Evolutionary conservation across 2,329 filamentous ascomycete genomes (phyloP).

Genomic region (Emergomyces pasteurianus): DNA sequence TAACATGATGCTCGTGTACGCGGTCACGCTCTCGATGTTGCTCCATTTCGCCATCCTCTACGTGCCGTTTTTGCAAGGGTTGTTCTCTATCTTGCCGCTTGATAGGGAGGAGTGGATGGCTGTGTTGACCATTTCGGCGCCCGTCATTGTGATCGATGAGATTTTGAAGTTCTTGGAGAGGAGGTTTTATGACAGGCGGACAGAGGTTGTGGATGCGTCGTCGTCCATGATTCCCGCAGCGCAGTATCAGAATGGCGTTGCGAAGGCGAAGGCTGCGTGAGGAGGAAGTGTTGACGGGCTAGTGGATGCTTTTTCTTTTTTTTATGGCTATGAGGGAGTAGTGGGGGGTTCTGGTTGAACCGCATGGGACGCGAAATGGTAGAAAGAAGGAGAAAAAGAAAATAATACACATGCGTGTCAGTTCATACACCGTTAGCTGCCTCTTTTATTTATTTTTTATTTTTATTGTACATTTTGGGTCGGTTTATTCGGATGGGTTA

Average conservation of each 20-base stretch:
- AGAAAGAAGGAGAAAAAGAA: neutral
- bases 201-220: neutral
- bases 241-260: neutral
- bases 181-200: neutral
- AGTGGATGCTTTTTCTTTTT: neutral
- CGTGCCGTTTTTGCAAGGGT: conserved; percentile 69
- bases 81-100: conserved; percentile 86
- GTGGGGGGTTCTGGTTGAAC: no score
- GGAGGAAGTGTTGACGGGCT: neutral
- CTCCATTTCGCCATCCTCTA: conserved; percentile 93
- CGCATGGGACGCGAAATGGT: neutral
- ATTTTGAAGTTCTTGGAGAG: neutral
- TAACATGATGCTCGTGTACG: conserved; percentile 97
- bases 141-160: conserved; percentile 52
- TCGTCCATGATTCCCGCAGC: neutral
- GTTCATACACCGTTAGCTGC: neutral
- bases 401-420: neutral
- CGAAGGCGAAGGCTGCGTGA: neutral
- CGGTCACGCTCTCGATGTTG: conserved; percentile 82
- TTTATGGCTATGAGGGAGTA: neutral
- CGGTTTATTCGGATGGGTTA: neutral
- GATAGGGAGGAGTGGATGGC: conserved; percentile 85
- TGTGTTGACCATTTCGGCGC: conserved; percentile 74
- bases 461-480: neutral
- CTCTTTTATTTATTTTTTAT: neutral